These are phyloP conservation scores for Gossypium laxum DNA, from an alignment of 441 rosid genomes.

Conservation along the genomic window DNA sequence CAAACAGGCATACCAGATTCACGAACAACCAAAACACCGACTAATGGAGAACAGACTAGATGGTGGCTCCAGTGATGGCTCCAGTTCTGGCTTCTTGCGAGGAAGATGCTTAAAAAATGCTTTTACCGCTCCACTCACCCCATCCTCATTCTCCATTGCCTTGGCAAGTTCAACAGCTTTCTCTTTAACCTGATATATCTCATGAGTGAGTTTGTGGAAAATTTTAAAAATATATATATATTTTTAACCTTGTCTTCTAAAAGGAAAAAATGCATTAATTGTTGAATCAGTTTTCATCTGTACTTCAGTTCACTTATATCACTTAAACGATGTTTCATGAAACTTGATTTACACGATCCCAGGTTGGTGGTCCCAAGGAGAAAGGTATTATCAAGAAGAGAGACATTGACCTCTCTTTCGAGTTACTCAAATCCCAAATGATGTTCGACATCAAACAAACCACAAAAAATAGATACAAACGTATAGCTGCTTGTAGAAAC, in stretches of 20 bases:
- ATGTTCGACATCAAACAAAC: background rate
- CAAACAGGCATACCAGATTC: conserved; percentile 13
- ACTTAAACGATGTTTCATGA: background rate
- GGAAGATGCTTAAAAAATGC: conserved; percentile 89
- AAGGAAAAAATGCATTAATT: background rate
- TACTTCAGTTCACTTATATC: no score
- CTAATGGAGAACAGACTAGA: conserved; percentile 42
- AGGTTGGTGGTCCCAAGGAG: background rate
- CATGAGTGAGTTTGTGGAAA: conserved; percentile 1
- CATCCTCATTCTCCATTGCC: conserved; percentile 91
- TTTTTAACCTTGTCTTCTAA: background rate
- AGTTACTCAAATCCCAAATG: background rate
- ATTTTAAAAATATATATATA: background rate
- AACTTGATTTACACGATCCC: background rate
- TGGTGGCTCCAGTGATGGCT: conserved; percentile 28
- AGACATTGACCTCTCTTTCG: background rate
- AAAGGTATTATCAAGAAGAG: background rate
- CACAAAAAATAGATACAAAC: background rate
- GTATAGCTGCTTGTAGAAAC: background rate
- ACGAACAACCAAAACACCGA: conserved; percentile 78
- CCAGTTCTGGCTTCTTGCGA: conserved; percentile 28
- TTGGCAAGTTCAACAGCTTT: conserved; percentile 69
- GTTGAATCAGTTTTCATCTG: no score
- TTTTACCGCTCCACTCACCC: conserved; percentile 83
- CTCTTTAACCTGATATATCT: conserved; percentile 58